These are phyloP conservation scores for Cornus florida DNA, from an alignment of 148 eudicot genomes.

Conservation along the genomic window DNA sequence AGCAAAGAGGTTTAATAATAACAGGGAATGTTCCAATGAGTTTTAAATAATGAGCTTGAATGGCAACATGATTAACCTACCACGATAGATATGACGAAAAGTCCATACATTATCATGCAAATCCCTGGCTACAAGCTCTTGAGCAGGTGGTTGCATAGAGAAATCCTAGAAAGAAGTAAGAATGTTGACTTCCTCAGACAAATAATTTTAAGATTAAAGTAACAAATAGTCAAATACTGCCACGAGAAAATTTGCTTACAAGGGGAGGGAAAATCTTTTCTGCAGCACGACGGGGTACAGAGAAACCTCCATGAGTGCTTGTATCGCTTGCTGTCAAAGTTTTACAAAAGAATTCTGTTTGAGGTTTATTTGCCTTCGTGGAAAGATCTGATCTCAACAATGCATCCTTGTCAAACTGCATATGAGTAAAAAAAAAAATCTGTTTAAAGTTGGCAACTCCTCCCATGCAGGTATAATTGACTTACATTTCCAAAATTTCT, in stretches of 20 bases:
- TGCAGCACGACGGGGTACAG: constrained; percentile 97
- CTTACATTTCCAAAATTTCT: neutral
- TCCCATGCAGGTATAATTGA: neutral
- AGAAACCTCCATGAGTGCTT: constrained; percentile 99
- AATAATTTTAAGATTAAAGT: constrained; percentile 14
- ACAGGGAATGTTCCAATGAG: neutral
- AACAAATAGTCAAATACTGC: neutral
- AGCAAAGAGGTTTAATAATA: neutral
- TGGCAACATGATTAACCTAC: constrained; percentile 37
- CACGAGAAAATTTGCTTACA: constrained; percentile 42
- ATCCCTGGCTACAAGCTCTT: constrained; percentile 90
- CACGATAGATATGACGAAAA: constrained; percentile 96
- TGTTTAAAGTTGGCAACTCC: neutral
- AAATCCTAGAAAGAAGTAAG: constrained; percentile 54
- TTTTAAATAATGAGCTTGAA: neutral
- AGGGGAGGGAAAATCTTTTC: constrained; percentile 92
- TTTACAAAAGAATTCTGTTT: constrained; percentile 92
- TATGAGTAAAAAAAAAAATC: neutral
- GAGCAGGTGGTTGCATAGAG: constrained; percentile 96
- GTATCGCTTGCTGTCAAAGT: constrained; percentile 98
- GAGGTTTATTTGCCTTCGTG: constrained; percentile 77
- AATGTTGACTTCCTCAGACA: neutral
- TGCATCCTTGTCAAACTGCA: constrained; percentile 94
- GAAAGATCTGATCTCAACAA: constrained; percentile 90
- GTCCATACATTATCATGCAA: constrained; percentile 90